Conservation (phyloP, 108 stramenopile genomes). For the Parietichytrium sp. region DNA sequence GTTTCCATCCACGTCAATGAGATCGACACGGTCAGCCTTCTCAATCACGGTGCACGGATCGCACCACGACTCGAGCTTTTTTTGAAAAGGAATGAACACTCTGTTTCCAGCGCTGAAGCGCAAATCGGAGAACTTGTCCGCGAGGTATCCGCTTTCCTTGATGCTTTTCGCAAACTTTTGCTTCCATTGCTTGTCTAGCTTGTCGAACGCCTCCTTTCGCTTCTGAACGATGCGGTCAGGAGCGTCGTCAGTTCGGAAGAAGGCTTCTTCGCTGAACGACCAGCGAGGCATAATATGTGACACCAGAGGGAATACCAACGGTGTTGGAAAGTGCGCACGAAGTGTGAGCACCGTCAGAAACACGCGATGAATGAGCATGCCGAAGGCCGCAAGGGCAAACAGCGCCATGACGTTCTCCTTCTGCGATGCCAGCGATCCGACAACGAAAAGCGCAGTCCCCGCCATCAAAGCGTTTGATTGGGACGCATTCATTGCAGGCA, state of each 20-base stretch:
- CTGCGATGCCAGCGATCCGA: neutral
- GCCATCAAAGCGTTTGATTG: neutral
- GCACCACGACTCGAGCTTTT: conserved; percentile 15
- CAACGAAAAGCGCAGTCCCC: neutral
- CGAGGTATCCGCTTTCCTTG: neutral
- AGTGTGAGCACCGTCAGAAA: conserved; percentile 22
- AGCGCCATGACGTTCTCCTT: conserved; percentile 2
- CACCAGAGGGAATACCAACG: neutral
- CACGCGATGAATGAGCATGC: neutral
- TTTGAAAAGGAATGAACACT: conserved; percentile 41
- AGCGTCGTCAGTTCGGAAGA: conserved; percentile 27
- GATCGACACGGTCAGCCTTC: neutral
- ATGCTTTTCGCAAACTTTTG: conserved; percentile 32
- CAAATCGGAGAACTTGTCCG: conserved; percentile 39
- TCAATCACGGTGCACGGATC: conserved; percentile 36
- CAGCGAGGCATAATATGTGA: conserved; percentile 5
- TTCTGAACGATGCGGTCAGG: conserved; percentile 1
- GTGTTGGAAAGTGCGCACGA: neutral
- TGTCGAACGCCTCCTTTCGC: conserved; percentile 35
- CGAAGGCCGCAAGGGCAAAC: neutral
- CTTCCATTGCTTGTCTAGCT: neutral
- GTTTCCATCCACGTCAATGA: conserved; percentile 39
- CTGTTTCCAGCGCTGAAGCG: conserved; percentile 39
- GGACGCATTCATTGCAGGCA: neutral
- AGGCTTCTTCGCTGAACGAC: neutral